Evolutionary conservation across 441 rosid genomes (phyloP).

Genomic region (Bruguiera hainesii): DNA sequence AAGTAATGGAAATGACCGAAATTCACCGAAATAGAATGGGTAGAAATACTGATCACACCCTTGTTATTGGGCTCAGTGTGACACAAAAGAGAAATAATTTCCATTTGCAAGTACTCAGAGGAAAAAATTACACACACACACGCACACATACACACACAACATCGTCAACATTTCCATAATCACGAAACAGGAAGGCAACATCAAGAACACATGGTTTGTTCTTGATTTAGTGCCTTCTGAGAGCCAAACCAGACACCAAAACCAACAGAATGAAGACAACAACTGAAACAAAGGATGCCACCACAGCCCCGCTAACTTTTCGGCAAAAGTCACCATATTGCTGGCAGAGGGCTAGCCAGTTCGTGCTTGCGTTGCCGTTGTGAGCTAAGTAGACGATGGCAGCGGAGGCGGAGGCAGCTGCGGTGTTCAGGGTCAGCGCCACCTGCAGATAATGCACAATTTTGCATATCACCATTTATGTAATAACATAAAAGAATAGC

Average conservation of each 20-base stretch:
- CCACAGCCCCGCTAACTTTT: slow-evolving; percentile 63
- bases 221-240: slow-evolving; percentile 31
- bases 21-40: no score
- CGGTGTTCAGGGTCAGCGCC: slow-evolving; percentile 49
- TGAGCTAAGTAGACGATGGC: slow-evolving; percentile 78
- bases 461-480: neutral
- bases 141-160: neutral
- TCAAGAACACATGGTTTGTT: neutral
- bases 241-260: slow-evolving; percentile 51
- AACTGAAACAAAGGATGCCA: slow-evolving; percentile 48
- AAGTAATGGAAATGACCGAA: no score
- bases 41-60: no score
- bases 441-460: slow-evolving; percentile 30
- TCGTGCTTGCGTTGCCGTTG: slow-evolving; percentile 65
- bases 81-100: no score
- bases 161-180: no score
- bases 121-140: accelerated
- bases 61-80: no score
- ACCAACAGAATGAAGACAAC: slow-evolving; percentile 43
- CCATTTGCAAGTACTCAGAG: no score
- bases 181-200: no score
- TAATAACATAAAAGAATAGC: neutral
- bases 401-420: slow-evolving; percentile 46
- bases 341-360: slow-evolving; percentile 78
- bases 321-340: slow-evolving; percentile 82